phyloP scores from a whole-genome alignment of 495 filamentous ascomycete species.

The Neurospora sp. region DNA sequence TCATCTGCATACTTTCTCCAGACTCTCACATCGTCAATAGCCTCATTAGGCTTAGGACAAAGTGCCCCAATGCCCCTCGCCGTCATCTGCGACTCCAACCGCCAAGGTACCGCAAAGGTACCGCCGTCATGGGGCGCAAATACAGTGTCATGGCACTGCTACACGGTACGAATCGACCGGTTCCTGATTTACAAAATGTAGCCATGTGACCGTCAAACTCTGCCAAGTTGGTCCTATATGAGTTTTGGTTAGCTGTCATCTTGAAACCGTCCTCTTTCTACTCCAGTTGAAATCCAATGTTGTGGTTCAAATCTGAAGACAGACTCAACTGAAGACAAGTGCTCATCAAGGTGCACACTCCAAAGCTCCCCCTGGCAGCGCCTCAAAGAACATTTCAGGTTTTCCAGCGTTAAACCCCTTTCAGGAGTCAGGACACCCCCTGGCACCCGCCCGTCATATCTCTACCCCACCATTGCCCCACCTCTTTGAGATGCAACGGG shows the following conservation, averaged over 20 bases:
- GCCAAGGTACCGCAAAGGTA: background rate
- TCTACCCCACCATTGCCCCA: conserved; percentile 5
- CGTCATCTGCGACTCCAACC: background rate
- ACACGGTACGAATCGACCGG: background rate
- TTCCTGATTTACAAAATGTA: background rate
- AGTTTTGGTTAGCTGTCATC: background rate
- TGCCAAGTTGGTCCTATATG: background rate
- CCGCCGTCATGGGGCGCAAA: background rate
- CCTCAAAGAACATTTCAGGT: background rate
- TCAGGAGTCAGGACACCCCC: background rate
- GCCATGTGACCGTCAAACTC: background rate
- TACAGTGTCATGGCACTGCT: background rate
- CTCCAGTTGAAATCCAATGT: background rate
- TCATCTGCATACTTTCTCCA: background rate
- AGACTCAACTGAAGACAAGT: background rate
- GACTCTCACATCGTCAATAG: background rate
- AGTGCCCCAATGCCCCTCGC: background rate
- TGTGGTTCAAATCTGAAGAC: background rate
- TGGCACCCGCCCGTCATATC: background rate
- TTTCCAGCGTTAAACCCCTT: background rate
- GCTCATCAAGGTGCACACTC: background rate
- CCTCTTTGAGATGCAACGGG: background rate
- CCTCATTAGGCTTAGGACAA: background rate
- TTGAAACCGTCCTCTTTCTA: background rate
- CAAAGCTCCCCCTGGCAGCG: background rate